Conservation (phyloP, 2,329 filamentous ascomycete genomes). For the Grosmannia huntii region DNA sequence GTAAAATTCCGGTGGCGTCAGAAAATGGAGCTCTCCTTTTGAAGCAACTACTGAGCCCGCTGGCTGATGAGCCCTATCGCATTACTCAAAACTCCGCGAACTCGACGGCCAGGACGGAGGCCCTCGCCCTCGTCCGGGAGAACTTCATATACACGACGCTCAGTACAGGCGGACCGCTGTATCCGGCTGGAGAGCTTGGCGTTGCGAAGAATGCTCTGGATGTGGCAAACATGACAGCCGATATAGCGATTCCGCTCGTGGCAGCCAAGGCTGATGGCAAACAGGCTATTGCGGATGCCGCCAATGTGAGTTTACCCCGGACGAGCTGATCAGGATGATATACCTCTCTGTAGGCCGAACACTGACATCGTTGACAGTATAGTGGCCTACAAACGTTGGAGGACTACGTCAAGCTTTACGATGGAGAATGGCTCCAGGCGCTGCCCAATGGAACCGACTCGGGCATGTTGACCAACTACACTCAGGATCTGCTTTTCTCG, state of each 20-base stretch:
- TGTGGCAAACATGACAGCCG: not conserved
- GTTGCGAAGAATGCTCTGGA: conserved; percentile 6
- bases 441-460: conserved; percentile 22
- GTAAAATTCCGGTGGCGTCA: not conserved
- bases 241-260: not conserved
- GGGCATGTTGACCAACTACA: conserved; percentile 30
- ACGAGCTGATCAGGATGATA: not conserved
- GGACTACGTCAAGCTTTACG: conserved; percentile 28
- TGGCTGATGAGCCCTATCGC: not conserved
- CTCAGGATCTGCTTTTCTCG: conserved; percentile 31
- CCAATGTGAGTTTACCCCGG: not conserved
- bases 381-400: conserved; percentile 19
- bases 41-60: not conserved
- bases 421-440: conserved; percentile 25
- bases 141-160: not conserved
- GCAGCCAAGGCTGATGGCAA: not conserved
- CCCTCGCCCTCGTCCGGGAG: not conserved
- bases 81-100: not conserved
- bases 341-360: too few species aligned
- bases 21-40: not conserved
- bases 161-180: conserved; percentile 8
- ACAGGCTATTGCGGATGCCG: not conserved
- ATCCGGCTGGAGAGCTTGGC: conserved; percentile 8
- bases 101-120: not conserved
- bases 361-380: conserved; percentile 10